Percentiles rank a stretch among this genome's conserved stretches.
phyloP scores from a whole-genome alignment of 306 rosid genomes.

The Malus sieversii region DNA sequence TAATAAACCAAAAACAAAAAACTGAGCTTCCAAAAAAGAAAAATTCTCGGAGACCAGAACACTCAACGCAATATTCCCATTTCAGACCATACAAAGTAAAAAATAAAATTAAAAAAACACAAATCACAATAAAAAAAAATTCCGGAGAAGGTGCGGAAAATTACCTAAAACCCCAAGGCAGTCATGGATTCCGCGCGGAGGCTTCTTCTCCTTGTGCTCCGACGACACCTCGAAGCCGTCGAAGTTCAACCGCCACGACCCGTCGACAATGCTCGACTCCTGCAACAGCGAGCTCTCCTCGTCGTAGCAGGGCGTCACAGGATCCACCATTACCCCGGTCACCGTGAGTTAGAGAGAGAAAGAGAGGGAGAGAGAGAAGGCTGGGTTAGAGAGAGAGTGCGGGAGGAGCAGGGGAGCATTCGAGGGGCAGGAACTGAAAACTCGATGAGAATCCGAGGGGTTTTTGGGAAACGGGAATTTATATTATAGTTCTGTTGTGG shows the following conservation, averaged over 20 bases:
- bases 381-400: neutral
- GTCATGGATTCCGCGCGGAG: conserved; percentile 56
- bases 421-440: neutral
- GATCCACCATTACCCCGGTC: conserved; percentile 40
- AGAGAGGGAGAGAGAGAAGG: neutral
- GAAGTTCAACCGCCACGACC: conserved; percentile 87
- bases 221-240: conserved; percentile 48
- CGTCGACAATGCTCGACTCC: conserved; percentile 45
- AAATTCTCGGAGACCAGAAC: neutral
- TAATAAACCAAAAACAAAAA: neutral
- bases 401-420: neutral
- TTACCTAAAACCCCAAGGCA: conserved; percentile 76
- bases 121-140: neutral
- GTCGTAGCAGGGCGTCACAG: conserved; percentile 24
- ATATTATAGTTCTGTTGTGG: neutral
- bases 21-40: neutral
- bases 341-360: neutral
- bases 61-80: neutral
- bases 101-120: too few relatives aligned
- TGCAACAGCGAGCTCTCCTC: conserved; percentile 55
- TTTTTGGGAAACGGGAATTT: neutral
- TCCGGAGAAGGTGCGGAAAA: neutral
- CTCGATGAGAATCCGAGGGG: neutral
- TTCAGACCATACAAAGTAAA: neutral
- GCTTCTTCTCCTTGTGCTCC: conserved; percentile 47